Evolutionary conservation across 768 basidiomycete species (phyloP), one percentile per base, ranked within the genome.

Genomic region (Auriscalpium microsporum): DNA sequence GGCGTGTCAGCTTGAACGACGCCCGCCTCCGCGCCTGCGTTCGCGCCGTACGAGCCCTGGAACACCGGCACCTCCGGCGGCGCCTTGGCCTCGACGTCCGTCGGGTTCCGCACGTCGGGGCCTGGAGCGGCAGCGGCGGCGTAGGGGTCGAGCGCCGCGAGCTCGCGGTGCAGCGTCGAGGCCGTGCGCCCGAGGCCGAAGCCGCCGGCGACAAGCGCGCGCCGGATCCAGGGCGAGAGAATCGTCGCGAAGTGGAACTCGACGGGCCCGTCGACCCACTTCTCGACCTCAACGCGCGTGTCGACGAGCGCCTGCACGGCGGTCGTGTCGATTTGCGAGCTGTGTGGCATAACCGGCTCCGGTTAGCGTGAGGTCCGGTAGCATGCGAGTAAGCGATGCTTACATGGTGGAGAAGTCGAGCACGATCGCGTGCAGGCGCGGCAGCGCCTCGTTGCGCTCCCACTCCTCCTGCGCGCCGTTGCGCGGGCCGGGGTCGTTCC

Each of bases 161-260:
- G 75, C 62, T 95, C 94, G 19, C 70, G 72, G 10, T 77, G 76
- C 0, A 69, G 60, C 17, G 65, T 68, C 9, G 72, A 68, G 4
- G 71, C 57, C 2, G 75, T 67, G 13, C 68, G 66, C n/a, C 90
- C 88, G 17, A 77, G 76, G 8, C 95, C 95, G 66, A 98, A 98
- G 2, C 92, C 92, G 56, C 87, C 94, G 4, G 94, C 91, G 48
- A 92, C 72, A 36, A 94, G 78, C 5, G 90, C 90, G 50, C 94
- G 87, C 53, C 87, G 82, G 56, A 92, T 90, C 95, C 94, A 99
- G 0, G 93, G 93, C 1, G 91, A 93, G 53, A 94, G 81, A 37
- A 97, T 76, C 37, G 88, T 83, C 5, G 91, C 87, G 67, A 99
- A 99, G 73, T 98, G 95, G 78, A 96, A 98, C 80, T 90, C 87